Evolutionary conservation across 805 yeast genomes (phyloP).

Genomic region (Maudiozyma saulgeensis): DNA sequence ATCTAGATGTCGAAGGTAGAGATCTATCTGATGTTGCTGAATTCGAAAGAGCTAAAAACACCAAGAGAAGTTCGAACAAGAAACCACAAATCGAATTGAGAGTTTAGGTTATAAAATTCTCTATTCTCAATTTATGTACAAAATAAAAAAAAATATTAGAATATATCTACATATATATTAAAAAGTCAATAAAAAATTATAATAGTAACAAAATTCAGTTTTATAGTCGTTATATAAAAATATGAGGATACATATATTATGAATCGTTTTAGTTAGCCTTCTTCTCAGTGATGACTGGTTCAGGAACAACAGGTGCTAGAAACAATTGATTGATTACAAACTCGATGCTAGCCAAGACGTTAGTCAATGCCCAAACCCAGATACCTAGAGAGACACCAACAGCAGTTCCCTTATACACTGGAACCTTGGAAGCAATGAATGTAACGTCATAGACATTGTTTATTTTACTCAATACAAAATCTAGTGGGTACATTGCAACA

Average conservation of each 20-base stretch:
- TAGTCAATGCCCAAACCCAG: constrained; percentile 28
- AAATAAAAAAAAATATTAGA: not conserved
- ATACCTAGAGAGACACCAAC: constrained; percentile 28
- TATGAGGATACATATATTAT: not conserved
- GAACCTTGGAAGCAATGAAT: constrained; percentile 1
- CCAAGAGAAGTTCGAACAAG: constrained; percentile 28
- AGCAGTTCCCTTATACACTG: not conserved
- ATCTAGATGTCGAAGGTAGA: constrained; percentile 80
- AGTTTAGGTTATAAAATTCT: constrained; percentile 8
- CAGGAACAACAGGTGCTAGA: constrained; percentile 6
- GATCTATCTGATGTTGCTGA: constrained; percentile 49
- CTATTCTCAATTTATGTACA: not conserved
- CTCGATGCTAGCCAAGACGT: constrained; percentile 22
- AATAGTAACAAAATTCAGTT: not conserved
- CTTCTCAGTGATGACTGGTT: constrained; percentile 5
- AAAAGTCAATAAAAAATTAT: not conserved
- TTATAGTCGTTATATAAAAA: not conserved
- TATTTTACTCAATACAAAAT: constrained; percentile 4
- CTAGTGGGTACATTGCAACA: constrained; percentile 20
- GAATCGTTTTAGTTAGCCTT: not conserved
- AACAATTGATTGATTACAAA: constrained; percentile 18
- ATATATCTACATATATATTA: constrained; percentile 5
- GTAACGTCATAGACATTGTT: not conserved
- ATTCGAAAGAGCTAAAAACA: constrained; percentile 35
- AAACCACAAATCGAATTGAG: constrained; percentile 49